Conservation (phyloP, 2,329 filamentous ascomycete genomes). For the Parasarocladium wereldwijsianum region DNA sequence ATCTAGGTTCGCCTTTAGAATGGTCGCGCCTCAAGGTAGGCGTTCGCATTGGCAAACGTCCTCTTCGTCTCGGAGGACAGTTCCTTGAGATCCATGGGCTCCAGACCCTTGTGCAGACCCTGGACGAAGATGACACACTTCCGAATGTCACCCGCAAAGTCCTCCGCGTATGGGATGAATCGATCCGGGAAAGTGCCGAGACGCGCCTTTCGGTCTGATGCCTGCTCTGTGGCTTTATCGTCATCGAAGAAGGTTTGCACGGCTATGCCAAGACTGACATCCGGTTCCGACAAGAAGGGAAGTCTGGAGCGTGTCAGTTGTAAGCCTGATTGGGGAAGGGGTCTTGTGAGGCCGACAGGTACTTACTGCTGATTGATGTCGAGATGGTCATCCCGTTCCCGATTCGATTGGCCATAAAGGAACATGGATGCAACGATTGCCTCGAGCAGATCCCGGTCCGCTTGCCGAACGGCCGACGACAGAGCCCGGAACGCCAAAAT, state of each 20-base stretch:
- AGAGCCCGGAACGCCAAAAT: constrained; percentile 77
- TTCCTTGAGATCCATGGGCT: constrained; percentile 33
- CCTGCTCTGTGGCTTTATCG: constrained; percentile 41
- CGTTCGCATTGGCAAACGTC: constrained; percentile 39
- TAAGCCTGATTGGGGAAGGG: constrained; percentile 7
- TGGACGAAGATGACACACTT: constrained; percentile 43
- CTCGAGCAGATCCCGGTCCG: constrained; percentile 72
- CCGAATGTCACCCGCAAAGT: constrained; percentile 44
- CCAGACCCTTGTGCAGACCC: constrained; percentile 41
- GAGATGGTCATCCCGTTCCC: constrained; percentile 50
- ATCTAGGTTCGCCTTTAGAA: too few relatives aligned
- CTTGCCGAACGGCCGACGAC: constrained; percentile 62
- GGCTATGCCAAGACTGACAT: constrained; percentile 64
- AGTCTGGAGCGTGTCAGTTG: constrained; percentile 26
- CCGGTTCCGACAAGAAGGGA: constrained; percentile 54
- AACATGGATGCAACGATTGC: constrained; percentile 69
- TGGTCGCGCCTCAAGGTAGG: constrained; percentile 32
- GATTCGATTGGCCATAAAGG: constrained; percentile 62
- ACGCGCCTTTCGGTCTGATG: constrained; percentile 27
- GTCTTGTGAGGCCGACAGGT: constrained; percentile 1
- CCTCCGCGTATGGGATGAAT: constrained; percentile 43
- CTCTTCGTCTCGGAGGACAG: constrained; percentile 30
- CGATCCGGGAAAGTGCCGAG: constrained; percentile 34
- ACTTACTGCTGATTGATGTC: constrained; percentile 60
- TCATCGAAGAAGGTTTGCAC: constrained; percentile 70